Evolutionary conservation across 2,329 filamentous ascomycete genomes (phyloP).

Genomic region (Cytospora paraplurivora): DNA sequence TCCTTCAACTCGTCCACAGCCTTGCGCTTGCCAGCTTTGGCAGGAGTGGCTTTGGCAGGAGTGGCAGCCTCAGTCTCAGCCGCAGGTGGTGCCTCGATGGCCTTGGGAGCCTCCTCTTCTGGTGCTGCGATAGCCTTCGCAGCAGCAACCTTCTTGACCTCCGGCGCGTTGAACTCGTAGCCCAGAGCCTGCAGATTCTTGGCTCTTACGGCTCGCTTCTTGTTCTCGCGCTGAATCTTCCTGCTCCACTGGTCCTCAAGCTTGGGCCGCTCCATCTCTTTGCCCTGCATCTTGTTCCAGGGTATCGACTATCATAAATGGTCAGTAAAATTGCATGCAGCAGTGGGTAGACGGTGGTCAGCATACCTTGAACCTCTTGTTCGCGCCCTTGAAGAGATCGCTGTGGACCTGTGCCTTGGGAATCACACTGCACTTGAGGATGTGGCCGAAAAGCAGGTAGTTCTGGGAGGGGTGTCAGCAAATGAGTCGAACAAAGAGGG

Average conservation of each 20-base stretch:
- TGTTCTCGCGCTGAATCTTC: slow-evolving; percentile 72
- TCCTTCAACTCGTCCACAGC: slow-evolving; percentile 40
- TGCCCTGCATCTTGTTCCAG: slow-evolving; percentile 82
- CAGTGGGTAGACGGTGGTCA: too few relatives aligned
- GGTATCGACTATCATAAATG: slow-evolving; percentile 58
- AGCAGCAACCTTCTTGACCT: slow-evolving; percentile 58
- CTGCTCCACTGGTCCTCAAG: slow-evolving; percentile 77
- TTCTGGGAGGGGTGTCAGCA: slow-evolving; percentile 48
- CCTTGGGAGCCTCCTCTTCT: slow-evolving; percentile 38
- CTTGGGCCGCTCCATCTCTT: slow-evolving; percentile 71
- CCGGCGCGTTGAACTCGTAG: slow-evolving; percentile 79
- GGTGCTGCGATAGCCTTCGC: slow-evolving; percentile 39
- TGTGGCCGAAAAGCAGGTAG: slow-evolving; percentile 92
- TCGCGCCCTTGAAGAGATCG: slow-evolving; percentile 86
- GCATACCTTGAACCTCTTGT: slow-evolving; percentile 75
- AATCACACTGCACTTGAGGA: slow-evolving; percentile 83
- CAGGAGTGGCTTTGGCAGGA: slow-evolving; percentile 36
- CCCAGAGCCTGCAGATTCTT: slow-evolving; percentile 77
- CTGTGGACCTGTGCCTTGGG: slow-evolving; percentile 76
- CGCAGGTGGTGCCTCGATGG: slow-evolving; percentile 40
- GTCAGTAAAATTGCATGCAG: slow-evolving; percentile 4
- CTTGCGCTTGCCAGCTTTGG: slow-evolving; percentile 4
- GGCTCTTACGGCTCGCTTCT: slow-evolving; percentile 67
- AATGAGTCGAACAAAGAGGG: not conserved
- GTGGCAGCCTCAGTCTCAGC: slow-evolving; percentile 34